These are phyloP conservation scores for Clonostachys byssicola DNA, from an alignment of 2,329 filamentous ascomycete species.

Conservation along the genomic window DNA sequence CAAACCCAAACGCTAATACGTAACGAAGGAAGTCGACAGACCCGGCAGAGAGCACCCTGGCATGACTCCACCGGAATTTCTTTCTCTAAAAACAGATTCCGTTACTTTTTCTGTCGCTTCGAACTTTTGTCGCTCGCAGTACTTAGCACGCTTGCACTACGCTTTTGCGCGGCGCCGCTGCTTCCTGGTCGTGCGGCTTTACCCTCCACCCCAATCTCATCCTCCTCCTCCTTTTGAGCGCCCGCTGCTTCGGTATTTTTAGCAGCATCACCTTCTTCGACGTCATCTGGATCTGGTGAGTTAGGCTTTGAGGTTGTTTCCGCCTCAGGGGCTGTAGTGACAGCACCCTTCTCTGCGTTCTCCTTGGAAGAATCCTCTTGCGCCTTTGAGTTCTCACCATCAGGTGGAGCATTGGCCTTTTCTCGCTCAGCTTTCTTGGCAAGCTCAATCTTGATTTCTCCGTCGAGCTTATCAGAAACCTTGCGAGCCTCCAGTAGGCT, in stretches of 20 bases:
- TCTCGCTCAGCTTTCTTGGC: conserved; percentile 29
- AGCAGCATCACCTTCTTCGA: conserved; percentile 8
- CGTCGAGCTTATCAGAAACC: conserved; percentile 70
- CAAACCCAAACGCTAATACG: no score
- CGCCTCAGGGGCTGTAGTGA: no score
- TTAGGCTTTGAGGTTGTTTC: no score
- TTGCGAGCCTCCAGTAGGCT: conserved; percentile 70
- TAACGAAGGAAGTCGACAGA: no score
- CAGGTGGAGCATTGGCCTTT: conserved; percentile 1
- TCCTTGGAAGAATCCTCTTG: background rate
- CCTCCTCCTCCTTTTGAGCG: conserved; percentile 18
- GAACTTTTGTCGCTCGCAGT: conserved; percentile 59
- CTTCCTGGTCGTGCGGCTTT: conserved; percentile 26
- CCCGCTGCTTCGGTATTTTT: conserved; percentile 5
- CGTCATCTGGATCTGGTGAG: background rate
- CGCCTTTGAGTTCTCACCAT: background rate
- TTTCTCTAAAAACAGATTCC: background rate
- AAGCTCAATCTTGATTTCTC: conserved; percentile 60
- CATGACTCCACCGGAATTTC: no score
- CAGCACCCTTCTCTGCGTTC: no score
- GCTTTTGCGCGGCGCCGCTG: conserved; percentile 55
- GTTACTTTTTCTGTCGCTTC: conserved; percentile 52
- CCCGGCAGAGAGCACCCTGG: no score
- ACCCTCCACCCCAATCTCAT: conserved; percentile 13
- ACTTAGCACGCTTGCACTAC: conserved; percentile 80